Conservation (phyloP, 371 early-diverging fungal genomes). For the Chytridium lagenaria region DNA sequence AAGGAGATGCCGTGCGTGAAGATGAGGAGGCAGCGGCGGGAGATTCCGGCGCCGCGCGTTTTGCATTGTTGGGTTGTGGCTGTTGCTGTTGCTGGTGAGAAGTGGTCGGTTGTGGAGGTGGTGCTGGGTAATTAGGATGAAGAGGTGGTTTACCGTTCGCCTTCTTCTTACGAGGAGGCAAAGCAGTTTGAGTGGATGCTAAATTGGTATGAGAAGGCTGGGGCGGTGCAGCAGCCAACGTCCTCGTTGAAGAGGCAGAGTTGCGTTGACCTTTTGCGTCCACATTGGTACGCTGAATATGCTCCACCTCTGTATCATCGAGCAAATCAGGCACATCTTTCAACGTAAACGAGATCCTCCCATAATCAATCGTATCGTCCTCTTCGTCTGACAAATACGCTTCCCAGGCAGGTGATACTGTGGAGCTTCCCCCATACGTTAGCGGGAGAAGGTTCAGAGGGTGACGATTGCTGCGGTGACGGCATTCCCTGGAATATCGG, state of each 20-base stretch:
- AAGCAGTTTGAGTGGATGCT: neutral
- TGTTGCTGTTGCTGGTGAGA: no score
- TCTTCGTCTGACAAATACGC: neutral
- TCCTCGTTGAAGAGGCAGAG: neutral
- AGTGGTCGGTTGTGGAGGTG: conserved; percentile 19
- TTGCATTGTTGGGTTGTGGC: neutral
- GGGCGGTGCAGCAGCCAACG: conserved; percentile 18
- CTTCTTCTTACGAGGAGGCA: conserved; percentile 24
- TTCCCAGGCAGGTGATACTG: conserved; percentile 1
- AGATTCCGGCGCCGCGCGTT: neutral
- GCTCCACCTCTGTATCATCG: conserved; percentile 32
- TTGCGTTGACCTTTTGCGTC: neutral
- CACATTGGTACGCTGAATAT: neutral
- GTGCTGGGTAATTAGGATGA: neutral
- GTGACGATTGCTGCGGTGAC: neutral
- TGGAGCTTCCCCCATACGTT: neutral
- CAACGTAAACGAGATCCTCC: neutral
- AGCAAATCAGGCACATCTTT: conserved; percentile 25
- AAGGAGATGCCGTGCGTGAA: conserved; percentile 2
- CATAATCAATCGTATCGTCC: neutral
- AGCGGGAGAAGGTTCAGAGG: neutral
- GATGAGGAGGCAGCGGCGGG: conserved; percentile 11
- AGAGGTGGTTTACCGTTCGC: neutral
- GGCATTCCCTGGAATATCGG: neutral
- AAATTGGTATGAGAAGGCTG: neutral